Percentiles rank a stretch among this genome's conserved stretches.
These are phyloP conservation scores for Aspergillus pseudotamarii DNA, from an alignment of 2,329 filamentous ascomycete genomes.

Conservation along the genomic window DNA sequence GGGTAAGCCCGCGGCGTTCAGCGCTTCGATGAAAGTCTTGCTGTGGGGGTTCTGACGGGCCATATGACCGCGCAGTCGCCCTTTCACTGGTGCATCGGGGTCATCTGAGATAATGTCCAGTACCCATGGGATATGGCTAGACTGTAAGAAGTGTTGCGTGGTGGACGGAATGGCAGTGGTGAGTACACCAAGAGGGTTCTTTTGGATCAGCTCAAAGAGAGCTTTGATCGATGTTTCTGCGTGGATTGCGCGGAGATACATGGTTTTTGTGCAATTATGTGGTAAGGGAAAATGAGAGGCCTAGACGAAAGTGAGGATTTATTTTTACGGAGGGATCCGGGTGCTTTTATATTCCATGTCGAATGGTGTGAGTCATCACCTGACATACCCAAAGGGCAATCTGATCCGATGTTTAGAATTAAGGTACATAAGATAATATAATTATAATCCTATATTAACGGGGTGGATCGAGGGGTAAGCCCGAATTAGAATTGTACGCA, in stretches of 20 bases:
- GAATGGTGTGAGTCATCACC: background rate
- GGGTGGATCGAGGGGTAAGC: background rate
- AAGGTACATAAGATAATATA: too few species aligned
- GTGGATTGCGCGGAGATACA: constrained; percentile 61
- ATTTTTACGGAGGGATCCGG: background rate
- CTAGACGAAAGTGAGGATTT: background rate
- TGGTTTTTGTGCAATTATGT: constrained; percentile 30
- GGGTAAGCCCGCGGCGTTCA: constrained; percentile 32
- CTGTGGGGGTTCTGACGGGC: constrained; percentile 65
- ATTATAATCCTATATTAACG: too few species aligned
- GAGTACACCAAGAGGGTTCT: constrained; percentile 64
- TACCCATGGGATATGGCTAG: constrained; percentile 63
- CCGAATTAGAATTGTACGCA: background rate
- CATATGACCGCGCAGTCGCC: constrained; percentile 61
- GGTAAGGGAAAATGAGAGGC: background rate
- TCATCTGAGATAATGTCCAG: constrained; percentile 53
- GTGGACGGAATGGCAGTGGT: constrained; percentile 62
- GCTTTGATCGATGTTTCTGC: constrained; percentile 53
- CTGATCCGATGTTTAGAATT: too few species aligned
- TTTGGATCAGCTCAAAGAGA: constrained; percentile 57
- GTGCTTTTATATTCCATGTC: background rate
- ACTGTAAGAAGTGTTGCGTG: constrained; percentile 56
- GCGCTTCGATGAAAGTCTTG: constrained; percentile 60
- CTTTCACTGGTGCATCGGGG: constrained; percentile 33
- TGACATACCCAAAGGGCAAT: background rate